Conservation (phyloP, 2,329 filamentous ascomycete genomes). For the Calonectria henricotiae region DNA sequence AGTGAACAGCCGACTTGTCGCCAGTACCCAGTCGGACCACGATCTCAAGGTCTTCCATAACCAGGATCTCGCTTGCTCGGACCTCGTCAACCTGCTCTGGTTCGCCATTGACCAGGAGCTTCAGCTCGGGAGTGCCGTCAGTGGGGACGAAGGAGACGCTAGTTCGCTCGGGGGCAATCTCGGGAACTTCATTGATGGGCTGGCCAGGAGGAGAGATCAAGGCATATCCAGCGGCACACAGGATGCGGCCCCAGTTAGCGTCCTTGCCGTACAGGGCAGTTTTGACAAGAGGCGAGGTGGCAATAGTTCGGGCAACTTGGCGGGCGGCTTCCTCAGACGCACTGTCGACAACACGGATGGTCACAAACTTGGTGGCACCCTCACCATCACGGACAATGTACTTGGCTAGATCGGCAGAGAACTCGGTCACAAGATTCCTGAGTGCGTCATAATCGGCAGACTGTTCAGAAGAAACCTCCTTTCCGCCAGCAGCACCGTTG, state of each 20-base stretch:
- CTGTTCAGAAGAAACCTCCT: conserved; percentile 70
- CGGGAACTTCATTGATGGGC: conserved; percentile 73
- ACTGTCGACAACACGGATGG: conserved; percentile 86
- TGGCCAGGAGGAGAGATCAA: conserved; percentile 74
- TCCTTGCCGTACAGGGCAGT: conserved; percentile 97
- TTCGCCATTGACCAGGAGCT: conserved; percentile 84
- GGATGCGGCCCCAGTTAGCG: conserved; percentile 97
- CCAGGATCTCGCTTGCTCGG: conserved; percentile 83
- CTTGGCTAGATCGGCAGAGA: conserved; percentile 89
- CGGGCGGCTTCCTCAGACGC: conserved; percentile 80
- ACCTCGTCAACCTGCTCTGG: conserved; percentile 85
- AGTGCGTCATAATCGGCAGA: conserved; percentile 80
- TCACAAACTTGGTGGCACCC: conserved; percentile 98
- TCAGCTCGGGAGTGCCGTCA: conserved; percentile 84
- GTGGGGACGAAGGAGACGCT: conserved; percentile 85
- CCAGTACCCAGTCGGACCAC: conserved; percentile 81
- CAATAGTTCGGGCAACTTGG: conserved; percentile 89
- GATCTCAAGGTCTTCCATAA: conserved; percentile 86
- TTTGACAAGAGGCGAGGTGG: conserved; percentile 94
- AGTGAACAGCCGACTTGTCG: conserved; percentile 80
- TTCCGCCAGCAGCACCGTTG: conserved; percentile 90
- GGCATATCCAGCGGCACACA: conserved; percentile 93
- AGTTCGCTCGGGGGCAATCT: conserved; percentile 79
- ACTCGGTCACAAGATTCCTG: conserved; percentile 79
- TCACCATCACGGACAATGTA: conserved; percentile 97